Evolutionary conservation across 306 rosid species (phyloP).

Genomic region (Cicer pinnatifidum): DNA sequence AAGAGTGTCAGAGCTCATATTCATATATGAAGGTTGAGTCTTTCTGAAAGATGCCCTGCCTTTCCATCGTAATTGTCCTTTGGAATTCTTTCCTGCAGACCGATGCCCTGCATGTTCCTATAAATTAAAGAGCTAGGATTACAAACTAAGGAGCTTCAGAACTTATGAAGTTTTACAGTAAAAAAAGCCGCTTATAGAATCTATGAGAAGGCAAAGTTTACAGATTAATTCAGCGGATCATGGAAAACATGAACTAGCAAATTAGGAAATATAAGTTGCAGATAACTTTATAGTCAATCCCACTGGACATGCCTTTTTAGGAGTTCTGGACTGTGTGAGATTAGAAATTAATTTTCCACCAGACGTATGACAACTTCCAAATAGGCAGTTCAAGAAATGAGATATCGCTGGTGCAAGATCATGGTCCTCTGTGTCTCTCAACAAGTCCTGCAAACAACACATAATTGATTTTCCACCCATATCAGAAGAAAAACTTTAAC

Average conservation of each 20-base stretch:
- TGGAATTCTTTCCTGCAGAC: slow-evolving; percentile 68
- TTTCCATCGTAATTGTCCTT: slow-evolving; percentile 78
- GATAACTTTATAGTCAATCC: slow-evolving; percentile 31
- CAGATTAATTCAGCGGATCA: slow-evolving; percentile 11
- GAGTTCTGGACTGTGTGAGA: slow-evolving; percentile 56
- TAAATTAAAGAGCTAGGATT: slow-evolving; percentile 38
- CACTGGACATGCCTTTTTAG: slow-evolving; percentile 61
- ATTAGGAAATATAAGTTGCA: slow-evolving; percentile 14
- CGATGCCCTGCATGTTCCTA: slow-evolving; percentile 80
- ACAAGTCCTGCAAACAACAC: slow-evolving; percentile 64
- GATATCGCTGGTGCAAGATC: slow-evolving; percentile 79
- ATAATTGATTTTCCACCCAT: slow-evolving; percentile 15
- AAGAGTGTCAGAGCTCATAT: slow-evolving; percentile 76
- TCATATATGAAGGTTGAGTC: slow-evolving; percentile 64
- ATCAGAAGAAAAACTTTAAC: slow-evolving; percentile 20
- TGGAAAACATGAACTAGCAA: slow-evolving; percentile 8
- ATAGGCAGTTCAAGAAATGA: slow-evolving; percentile 90
- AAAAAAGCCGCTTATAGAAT: slow-evolving; percentile 14
- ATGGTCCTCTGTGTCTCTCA: slow-evolving; percentile 92
- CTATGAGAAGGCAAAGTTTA: slow-evolving; percentile 29
- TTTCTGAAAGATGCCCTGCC: slow-evolving; percentile 68
- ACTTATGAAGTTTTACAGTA: slow-evolving; percentile 13
- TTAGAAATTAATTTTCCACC: slow-evolving; percentile 57
- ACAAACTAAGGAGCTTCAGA: slow-evolving; percentile 9
- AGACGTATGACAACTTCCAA: slow-evolving; percentile 77